Percentiles rank a stretch among this genome's conserved stretches.
These are phyloP conservation scores for Lignosus rhinocerotis DNA, from an alignment of 1,284 basidiomycete genomes.

Conservation along the genomic window DNA sequence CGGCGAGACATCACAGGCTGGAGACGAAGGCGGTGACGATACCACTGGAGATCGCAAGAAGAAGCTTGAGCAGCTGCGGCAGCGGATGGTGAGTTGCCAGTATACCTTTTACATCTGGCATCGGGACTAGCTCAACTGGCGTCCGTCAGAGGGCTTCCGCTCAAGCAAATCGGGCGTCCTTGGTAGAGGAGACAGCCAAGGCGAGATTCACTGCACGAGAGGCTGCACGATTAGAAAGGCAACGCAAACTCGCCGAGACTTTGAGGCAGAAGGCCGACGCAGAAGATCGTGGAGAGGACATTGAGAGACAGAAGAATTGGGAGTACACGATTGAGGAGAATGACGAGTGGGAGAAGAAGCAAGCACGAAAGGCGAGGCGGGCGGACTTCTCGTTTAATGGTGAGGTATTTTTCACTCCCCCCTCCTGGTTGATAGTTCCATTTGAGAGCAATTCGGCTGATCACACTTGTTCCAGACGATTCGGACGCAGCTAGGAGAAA, in stretches of 20 bases:
- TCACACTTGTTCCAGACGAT: slow-evolving; percentile 61
- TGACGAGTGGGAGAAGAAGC: slow-evolving; percentile 91
- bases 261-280: slow-evolving; percentile 86
- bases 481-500: slow-evolving; percentile 84
- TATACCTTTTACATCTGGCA: slow-evolving; percentile 5
- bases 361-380: slow-evolving; percentile 70
- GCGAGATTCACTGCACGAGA: slow-evolving; percentile 77
- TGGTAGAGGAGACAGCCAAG: slow-evolving; percentile 81
- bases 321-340: slow-evolving; percentile 94
- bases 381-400: slow-evolving; percentile 84
- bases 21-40: not conserved
- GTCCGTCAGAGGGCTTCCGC: slow-evolving; percentile 66
- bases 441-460: not conserved
- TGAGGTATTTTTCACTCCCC: slow-evolving; percentile 34
- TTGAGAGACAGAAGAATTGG: slow-evolving; percentile 86
- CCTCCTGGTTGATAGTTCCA: not conserved
- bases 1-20: not conserved
- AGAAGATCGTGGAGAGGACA: slow-evolving; percentile 80
- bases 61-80: slow-evolving; percentile 74
- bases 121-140: slow-evolving; percentile 1
- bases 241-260: slow-evolving; percentile 87
- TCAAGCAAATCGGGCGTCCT: slow-evolving; percentile 78
- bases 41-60: slow-evolving; percentile 73
- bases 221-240: slow-evolving; percentile 78
- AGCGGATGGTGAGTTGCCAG: slow-evolving; percentile 67